Evolutionary conservation across 106 monocot genomes (phyloP).

Genomic region (Dioscorea alata): DNA sequence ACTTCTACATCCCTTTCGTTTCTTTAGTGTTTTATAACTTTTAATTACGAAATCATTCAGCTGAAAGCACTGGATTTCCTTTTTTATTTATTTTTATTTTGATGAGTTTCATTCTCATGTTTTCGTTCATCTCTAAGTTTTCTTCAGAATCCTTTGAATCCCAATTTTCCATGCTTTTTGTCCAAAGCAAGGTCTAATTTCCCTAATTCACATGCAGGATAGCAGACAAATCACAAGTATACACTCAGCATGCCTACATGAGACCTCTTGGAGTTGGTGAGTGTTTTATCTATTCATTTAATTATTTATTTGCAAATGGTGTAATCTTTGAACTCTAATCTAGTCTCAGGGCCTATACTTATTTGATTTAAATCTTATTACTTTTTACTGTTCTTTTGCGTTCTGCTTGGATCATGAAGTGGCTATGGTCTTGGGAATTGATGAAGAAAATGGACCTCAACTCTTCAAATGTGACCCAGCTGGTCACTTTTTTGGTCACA

Average conservation of each 20-base stretch:
- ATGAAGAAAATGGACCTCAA: slow-evolving; percentile 96
- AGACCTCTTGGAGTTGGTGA: slow-evolving; percentile 96
- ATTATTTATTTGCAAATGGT: background rate
- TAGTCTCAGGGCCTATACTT: background rate
- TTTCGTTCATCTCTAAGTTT: too few relatives aligned
- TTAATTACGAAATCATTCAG: too few relatives aligned
- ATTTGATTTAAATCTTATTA: background rate
- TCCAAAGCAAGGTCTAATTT: too few relatives aligned
- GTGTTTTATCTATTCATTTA: slow-evolving; percentile 12
- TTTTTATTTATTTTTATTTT: too few relatives aligned
- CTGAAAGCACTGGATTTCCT: too few relatives aligned
- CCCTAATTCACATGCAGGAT: slow-evolving; percentile 49
- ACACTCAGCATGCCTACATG: slow-evolving; percentile 99
- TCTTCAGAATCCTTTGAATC: too few relatives aligned
- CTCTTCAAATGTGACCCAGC: slow-evolving; percentile 99
- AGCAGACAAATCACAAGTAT: slow-evolving; percentile 95
- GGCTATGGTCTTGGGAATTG: slow-evolving; percentile 94
- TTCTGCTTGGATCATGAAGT: slow-evolving; percentile 34
- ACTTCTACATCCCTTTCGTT: too few relatives aligned
- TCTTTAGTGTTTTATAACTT: too few relatives aligned
- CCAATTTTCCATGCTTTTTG: too few relatives aligned
- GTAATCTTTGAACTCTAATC: background rate
- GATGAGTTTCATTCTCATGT: too few relatives aligned
- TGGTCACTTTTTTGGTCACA: slow-evolving; percentile 99
- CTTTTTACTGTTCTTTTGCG: slow-evolving; percentile 1